phyloP scores from a whole-genome alignment of 2,329 filamentous ascomycete species.

The Thelonectria blattea region DNA sequence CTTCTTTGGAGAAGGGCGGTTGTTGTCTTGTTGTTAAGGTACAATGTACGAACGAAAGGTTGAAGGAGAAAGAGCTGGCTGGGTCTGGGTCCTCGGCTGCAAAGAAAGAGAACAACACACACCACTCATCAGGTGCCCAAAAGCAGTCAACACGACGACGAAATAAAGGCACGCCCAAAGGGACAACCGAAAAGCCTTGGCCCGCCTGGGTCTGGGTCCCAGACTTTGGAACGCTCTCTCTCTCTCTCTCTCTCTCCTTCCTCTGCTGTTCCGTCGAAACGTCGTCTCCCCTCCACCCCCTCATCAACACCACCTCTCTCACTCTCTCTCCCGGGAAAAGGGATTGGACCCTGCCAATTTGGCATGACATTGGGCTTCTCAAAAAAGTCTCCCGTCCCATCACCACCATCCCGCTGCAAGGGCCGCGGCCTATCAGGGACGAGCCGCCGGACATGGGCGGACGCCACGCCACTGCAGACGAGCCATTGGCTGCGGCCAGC shows the following conservation, averaged over 20 bases:
- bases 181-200: not conserved
- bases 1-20: slow-evolving; percentile 24
- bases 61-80: slow-evolving; percentile 9
- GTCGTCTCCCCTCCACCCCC: not conserved
- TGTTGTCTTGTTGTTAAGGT: too few species aligned
- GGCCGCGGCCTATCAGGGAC: slow-evolving; percentile 37
- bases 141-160: not conserved
- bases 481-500: slow-evolving; percentile 23
- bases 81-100: slow-evolving; percentile 1
- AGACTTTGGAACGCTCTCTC: slow-evolving; percentile 2
- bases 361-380: slow-evolving; percentile 21
- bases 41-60: slow-evolving; percentile 10
- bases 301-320: too few species aligned
- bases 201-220: slow-evolving; percentile 16
- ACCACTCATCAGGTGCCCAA: not conserved
- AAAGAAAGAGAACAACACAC: slow-evolving; percentile 13
- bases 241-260: slow-evolving; percentile 11
- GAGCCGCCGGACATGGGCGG: slow-evolving; percentile 29
- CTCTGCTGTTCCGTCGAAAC: not conserved
- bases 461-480: slow-evolving; percentile 29
- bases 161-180: not conserved
- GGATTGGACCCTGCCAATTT: not conserved
- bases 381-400: slow-evolving; percentile 14
- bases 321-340: not conserved
- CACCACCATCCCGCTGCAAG: slow-evolving; percentile 36